These are phyloP conservation scores for Talaromyces islandicus DNA, from an alignment of 2,329 filamentous ascomycete species.

Conservation along the genomic window DNA sequence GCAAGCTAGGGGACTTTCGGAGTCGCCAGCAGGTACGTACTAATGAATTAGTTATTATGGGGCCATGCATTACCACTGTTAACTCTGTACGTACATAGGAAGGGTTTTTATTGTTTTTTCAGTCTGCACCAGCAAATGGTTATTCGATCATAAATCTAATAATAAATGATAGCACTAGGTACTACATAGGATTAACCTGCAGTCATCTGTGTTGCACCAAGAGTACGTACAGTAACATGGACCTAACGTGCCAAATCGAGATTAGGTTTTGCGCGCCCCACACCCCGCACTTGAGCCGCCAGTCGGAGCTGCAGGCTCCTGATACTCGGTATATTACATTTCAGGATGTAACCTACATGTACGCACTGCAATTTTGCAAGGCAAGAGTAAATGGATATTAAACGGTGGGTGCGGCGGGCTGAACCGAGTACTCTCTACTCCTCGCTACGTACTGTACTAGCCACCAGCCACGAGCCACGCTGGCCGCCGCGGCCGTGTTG, in stretches of 20 bases:
- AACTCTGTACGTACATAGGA: too few relatives aligned
- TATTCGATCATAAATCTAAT: too few relatives aligned
- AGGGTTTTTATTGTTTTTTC: too few relatives aligned
- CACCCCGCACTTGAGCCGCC: conserved; percentile 7
- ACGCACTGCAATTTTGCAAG: too few relatives aligned
- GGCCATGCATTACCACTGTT: neutral
- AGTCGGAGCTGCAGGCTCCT: neutral
- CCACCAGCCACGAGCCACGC: neutral
- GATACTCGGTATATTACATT: too few relatives aligned
- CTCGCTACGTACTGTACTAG: too few relatives aligned
- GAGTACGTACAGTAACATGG: neutral
- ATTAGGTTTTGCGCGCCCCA: conserved; percentile 1
- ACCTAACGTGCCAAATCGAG: neutral
- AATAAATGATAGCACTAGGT: too few relatives aligned
- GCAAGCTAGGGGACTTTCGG: neutral
- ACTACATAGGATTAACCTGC: too few relatives aligned
- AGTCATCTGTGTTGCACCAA: too few relatives aligned
- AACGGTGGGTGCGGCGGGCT: neutral
- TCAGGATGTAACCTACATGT: too few relatives aligned
- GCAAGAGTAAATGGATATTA: too few relatives aligned
- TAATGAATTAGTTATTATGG: too few relatives aligned
- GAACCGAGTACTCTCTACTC: neutral
- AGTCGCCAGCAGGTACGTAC: neutral
- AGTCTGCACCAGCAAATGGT: neutral
- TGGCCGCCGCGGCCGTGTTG: neutral